A percentile compares a stretch with the other conserved stretches of the same genome.
Conservation (phyloP, 768 basidiomycete genomes). For the Tulasnella calospora region DNA sequence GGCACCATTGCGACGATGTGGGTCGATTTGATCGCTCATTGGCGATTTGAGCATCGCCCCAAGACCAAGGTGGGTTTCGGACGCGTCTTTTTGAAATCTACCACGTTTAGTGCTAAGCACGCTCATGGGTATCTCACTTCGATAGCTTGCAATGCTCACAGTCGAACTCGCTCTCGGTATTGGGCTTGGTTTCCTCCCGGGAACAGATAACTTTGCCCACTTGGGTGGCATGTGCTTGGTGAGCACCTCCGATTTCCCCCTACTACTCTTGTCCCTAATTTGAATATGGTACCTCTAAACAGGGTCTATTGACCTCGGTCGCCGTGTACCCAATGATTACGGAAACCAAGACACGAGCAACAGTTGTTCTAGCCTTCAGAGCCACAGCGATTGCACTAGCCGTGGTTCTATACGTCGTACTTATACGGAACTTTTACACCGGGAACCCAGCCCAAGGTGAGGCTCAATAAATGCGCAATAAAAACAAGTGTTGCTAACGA, state of each 20-base stretch:
- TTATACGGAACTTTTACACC: constrained; percentile 86
- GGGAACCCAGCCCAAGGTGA: constrained; percentile 77
- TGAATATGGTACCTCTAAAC: not conserved
- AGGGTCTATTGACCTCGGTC: constrained; percentile 65
- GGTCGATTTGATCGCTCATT: constrained; percentile 89
- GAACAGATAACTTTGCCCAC: constrained; percentile 91
- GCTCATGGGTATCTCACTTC: not conserved
- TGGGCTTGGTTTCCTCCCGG: constrained; percentile 51
- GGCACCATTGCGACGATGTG: constrained; percentile 74
- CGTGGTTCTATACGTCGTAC: constrained; percentile 72
- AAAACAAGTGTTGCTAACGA: not conserved
- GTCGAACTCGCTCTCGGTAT: constrained; percentile 84
- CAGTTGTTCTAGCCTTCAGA: constrained; percentile 69
- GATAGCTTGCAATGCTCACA: constrained; percentile 73
- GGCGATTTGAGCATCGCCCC: constrained; percentile 82
- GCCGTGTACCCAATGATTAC: constrained; percentile 89
- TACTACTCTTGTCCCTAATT: not conserved
- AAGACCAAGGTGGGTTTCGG: constrained; percentile 56
- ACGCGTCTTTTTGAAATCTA: not conserved
- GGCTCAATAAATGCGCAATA: constrained; percentile 31
- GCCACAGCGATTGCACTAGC: constrained; percentile 68
- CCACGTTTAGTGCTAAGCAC: constrained; percentile 3
- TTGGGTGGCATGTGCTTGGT: constrained; percentile 77
- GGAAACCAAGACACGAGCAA: constrained; percentile 63
- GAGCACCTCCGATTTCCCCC: constrained; percentile 37